phyloP scores from a whole-genome alignment of 805 yeast species.

The Nakazawaea ernobii region DNA sequence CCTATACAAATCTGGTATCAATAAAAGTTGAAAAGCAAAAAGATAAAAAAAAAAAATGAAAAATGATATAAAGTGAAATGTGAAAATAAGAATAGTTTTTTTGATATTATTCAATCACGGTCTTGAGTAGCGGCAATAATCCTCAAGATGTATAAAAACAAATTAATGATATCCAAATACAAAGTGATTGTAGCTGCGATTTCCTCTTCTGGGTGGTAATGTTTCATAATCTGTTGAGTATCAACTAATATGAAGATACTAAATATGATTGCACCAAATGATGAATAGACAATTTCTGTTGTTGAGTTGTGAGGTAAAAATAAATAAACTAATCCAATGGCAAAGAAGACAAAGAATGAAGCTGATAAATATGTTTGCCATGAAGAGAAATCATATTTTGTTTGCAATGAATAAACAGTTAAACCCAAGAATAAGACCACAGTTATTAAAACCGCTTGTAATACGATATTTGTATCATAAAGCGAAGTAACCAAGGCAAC shows the following conservation, averaged over 20 bases:
- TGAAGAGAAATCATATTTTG: conserved; percentile 67
- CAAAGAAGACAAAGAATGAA: conserved; percentile 62
- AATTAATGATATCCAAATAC: conserved; percentile 77
- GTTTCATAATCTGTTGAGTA: conserved; percentile 74
- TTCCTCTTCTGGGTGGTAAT: conserved; percentile 77
- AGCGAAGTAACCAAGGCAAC: conserved; percentile 63
- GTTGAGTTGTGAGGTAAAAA: conserved; percentile 57
- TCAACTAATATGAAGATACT: conserved; percentile 70
- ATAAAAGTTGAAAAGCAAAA: no score
- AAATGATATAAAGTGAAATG: neutral
- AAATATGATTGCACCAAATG: conserved; percentile 70
- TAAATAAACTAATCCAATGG: conserved; percentile 63
- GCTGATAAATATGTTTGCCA: conserved; percentile 55
- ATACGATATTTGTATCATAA: conserved; percentile 55
- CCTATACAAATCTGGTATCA: no score
- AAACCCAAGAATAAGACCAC: conserved; percentile 69
- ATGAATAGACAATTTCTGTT: conserved; percentile 62
- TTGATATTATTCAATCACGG: conserved; percentile 1
- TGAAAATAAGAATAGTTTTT: neutral
- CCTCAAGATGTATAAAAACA: conserved; percentile 72
- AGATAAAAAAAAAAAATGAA: neutral
- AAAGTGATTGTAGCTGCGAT: conserved; percentile 73
- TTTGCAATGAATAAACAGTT: conserved; percentile 69
- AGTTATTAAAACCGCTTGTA: conserved; percentile 70
- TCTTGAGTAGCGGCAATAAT: conserved; percentile 36